Percentiles rank a stretch among this genome's conserved stretches.
phyloP scores from a whole-genome alignment of 257 asterid species.

The Apocynum venetum region DNA sequence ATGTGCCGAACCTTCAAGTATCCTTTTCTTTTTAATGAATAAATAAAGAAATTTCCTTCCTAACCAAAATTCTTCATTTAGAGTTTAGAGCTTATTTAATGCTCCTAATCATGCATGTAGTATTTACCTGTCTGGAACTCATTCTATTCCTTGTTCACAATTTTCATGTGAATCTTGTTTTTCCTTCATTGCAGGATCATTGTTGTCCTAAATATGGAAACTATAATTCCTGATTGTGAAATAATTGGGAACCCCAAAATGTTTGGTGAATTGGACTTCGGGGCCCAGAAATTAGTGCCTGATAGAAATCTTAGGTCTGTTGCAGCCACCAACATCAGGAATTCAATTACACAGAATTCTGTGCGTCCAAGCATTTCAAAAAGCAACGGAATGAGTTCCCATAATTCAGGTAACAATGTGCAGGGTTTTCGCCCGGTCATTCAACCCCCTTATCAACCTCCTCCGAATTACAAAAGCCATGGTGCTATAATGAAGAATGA shows the following conservation, averaged over 20 bases:
- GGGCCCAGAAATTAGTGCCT: constrained; percentile 41
- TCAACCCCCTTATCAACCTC: constrained; percentile 92
- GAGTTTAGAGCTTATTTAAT: neutral
- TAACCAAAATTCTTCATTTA: no score
- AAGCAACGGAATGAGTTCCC: constrained; percentile 26
- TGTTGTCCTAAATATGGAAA: constrained; percentile 83
- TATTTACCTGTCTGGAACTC: neutral
- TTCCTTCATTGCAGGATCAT: constrained; percentile 64
- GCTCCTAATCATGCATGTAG: neutral
- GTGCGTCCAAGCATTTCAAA: constrained; percentile 30
- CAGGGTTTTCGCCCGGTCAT: constrained; percentile 63
- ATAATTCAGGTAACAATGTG: constrained; percentile 34
- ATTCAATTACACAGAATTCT: constrained; percentile 36
- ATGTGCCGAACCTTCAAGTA: neutral
- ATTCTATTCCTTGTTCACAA: neutral
- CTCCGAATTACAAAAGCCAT: constrained; percentile 71
- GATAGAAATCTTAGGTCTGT: constrained; percentile 32
- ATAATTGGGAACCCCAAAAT: constrained; percentile 66
- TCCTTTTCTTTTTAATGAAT: no score
- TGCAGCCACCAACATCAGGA: constrained; percentile 26
- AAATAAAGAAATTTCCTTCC: no score
- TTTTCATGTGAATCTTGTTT: constrained; percentile 14
- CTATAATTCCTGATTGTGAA: constrained; percentile 70
- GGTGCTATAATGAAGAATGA: constrained; percentile 92
- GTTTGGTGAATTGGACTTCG: constrained; percentile 37